These are phyloP conservation scores for Strobilomyces dryophilus DNA, from an alignment of 768 basidiomycete species.

Conservation along the genomic window DNA sequence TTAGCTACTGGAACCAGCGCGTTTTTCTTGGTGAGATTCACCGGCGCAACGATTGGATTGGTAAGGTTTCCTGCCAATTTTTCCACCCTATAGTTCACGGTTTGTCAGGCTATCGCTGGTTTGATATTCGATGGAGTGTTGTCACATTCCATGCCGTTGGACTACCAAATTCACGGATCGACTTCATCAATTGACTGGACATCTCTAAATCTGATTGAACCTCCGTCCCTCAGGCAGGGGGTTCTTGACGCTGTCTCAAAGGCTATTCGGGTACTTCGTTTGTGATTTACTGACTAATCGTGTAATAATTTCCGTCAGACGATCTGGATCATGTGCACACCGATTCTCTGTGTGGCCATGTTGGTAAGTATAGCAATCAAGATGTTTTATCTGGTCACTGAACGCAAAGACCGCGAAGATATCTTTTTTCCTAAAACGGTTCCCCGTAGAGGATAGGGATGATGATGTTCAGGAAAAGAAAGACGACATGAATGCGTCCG, in stretches of 20 bases:
- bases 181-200: slow-evolving; percentile 53
- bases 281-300: neutral
- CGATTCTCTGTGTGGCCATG: slow-evolving; percentile 61
- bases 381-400: slow-evolving; percentile 3
- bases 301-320: slow-evolving; percentile 38
- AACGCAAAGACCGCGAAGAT: slow-evolving; percentile 17
- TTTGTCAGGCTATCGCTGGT: slow-evolving; percentile 64
- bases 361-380: slow-evolving; percentile 40
- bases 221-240: slow-evolving; percentile 40
- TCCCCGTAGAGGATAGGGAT: slow-evolving; percentile 19
- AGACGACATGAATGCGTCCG: slow-evolving; percentile 2
- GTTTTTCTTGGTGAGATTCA: slow-evolving; percentile 85
- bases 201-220: slow-evolving; percentile 43
- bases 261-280: slow-evolving; percentile 54
- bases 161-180: slow-evolving; percentile 37
- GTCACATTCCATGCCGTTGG: slow-evolving; percentile 45
- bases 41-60: slow-evolving; percentile 78
- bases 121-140: slow-evolving; percentile 63
- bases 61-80: slow-evolving; percentile 39
- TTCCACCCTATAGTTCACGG: slow-evolving; percentile 13
- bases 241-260: slow-evolving; percentile 52
- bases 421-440: slow-evolving; percentile 28
- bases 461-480: slow-evolving; percentile 20
- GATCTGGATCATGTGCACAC: slow-evolving; percentile 71
- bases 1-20: slow-evolving; percentile 79